Evolutionary conservation across 352 stramenopile species (phyloP), one percentile per base, ranked within the genome.

Genomic region (Phytophthora podocarpi): DNA sequence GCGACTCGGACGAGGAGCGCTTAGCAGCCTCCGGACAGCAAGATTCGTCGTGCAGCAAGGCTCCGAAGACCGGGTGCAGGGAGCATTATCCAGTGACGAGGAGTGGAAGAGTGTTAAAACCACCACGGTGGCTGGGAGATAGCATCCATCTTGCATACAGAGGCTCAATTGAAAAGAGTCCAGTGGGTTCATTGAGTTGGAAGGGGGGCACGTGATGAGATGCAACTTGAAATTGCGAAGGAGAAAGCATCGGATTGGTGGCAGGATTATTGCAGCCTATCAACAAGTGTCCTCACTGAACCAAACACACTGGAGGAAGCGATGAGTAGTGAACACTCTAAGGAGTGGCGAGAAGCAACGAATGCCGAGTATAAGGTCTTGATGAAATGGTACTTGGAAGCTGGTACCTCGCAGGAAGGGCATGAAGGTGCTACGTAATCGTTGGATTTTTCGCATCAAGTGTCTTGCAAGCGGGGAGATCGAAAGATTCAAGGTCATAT

Each of bases 401-500:
- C n/a, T 36, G 31, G 31, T 36, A 36, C 31, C 31, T n/a, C 31
- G 31, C n/a, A 2, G n/a, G 31, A 36, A 15, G 31, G 5, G 10
- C 10, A 36, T 36, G 31, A 36, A 6, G 10, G 31, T 12, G 31
- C 31, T 36, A 12, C 5, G 10, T n/a, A 36, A 36, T 27, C 28
- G n/a, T 28, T 50, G 23, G 9, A 37, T 50, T 13, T 34, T 23
- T 20, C 26, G 21, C 5, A 24, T 16, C 2, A 27, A 23, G 18
- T 57, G 47, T 30, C n/a, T 40, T 1, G 5, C 48, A 5, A 28
- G 20, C 13, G n/a, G 48, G 6, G 28, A 59, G n/a, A 18, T 59
- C 12, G 50, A 59, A 18, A 10, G 30, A 20, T 52, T 53, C 23
- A 52, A 61, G 39, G 41, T 32, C 9, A n/a, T 31, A 23, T 24